Evolutionary conservation across 2,329 filamentous ascomycete genomes (phyloP).

Genomic region (Diaporthe aspalathi): DNA sequence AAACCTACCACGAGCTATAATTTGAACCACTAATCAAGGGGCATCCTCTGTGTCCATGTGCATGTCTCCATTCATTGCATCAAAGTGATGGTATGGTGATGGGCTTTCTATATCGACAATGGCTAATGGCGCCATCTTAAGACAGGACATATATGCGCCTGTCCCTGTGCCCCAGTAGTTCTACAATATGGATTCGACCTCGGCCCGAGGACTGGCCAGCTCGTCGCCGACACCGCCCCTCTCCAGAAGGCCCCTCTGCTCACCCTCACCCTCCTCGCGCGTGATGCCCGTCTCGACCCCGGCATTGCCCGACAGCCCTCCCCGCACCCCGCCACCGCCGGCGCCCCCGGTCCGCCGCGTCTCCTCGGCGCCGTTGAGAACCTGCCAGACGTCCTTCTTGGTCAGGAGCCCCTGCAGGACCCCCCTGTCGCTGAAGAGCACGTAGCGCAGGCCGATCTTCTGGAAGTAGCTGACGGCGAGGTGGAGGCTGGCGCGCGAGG

Average conservation of each 20-base stretch:
- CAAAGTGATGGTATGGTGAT: no score
- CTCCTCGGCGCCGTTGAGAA: slow-evolving; percentile 82
- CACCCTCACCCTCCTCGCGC: slow-evolving; percentile 53
- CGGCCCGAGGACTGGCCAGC: slow-evolving; percentile 42
- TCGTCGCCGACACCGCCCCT: slow-evolving; percentile 48
- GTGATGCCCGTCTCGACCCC: slow-evolving; percentile 51
- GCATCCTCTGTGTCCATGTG: background rate
- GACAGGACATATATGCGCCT: slow-evolving; percentile 4
- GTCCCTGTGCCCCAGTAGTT: background rate
- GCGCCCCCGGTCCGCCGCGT: slow-evolving; percentile 57
- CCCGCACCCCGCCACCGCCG: background rate
- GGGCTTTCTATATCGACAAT: slow-evolving; percentile 4
- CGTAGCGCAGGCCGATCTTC: slow-evolving; percentile 89
- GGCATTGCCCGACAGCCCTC: slow-evolving; percentile 5
- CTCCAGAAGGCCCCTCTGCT: slow-evolving; percentile 57
- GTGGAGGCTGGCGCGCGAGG: slow-evolving; percentile 79
- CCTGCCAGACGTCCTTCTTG: slow-evolving; percentile 97
- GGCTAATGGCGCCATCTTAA: background rate
- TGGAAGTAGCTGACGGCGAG: slow-evolving; percentile 95
- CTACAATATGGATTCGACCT: slow-evolving; percentile 38
- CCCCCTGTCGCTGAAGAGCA: slow-evolving; percentile 87
- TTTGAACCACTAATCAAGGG: background rate
- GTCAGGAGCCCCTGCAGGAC: slow-evolving; percentile 87
- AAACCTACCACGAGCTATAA: background rate
- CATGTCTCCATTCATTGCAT: slow-evolving; percentile 6